These are phyloP conservation scores for Prunus kanzakura DNA, from an alignment of 306 rosid species.

Conservation along the genomic window DNA sequence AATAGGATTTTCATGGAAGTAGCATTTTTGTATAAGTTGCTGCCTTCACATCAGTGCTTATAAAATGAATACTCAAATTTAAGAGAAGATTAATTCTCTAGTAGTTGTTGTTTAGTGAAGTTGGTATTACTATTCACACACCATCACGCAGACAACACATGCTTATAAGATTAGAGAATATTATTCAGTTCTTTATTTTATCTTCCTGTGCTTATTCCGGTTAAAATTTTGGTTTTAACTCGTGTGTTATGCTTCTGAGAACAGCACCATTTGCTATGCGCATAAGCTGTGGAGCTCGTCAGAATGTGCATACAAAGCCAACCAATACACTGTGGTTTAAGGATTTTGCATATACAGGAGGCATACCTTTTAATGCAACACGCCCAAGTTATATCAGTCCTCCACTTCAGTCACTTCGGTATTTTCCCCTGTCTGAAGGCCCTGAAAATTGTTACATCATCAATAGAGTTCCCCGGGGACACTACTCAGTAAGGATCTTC, in stretches of 20 bases:
- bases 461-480: constrained; percentile 73
- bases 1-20: background rate
- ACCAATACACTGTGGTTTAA: constrained; percentile 77
- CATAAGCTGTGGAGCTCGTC: constrained; percentile 85
- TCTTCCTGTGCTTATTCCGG: background rate
- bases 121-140: background rate
- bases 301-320: constrained; percentile 61
- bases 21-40: background rate
- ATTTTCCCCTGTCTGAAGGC: constrained; percentile 76
- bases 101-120: background rate
- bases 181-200: background rate
- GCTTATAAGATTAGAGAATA: background rate
- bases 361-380: constrained; percentile 74
- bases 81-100: background rate
- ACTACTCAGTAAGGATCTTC: constrained; percentile 74
- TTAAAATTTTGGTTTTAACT: constrained; percentile 7
- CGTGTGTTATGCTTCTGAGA: constrained; percentile 20
- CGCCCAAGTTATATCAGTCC: constrained; percentile 62
- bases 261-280: constrained; percentile 85
- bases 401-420: constrained; percentile 72
- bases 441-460: constrained; percentile 87
- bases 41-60: background rate
- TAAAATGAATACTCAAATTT: background rate
- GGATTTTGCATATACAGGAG: constrained; percentile 94
- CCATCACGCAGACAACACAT: background rate